Base-by-base conservation (phyloP, 2,329 filamentous ascomycete genomes). In the Fusarium goolgardi region DNA sequence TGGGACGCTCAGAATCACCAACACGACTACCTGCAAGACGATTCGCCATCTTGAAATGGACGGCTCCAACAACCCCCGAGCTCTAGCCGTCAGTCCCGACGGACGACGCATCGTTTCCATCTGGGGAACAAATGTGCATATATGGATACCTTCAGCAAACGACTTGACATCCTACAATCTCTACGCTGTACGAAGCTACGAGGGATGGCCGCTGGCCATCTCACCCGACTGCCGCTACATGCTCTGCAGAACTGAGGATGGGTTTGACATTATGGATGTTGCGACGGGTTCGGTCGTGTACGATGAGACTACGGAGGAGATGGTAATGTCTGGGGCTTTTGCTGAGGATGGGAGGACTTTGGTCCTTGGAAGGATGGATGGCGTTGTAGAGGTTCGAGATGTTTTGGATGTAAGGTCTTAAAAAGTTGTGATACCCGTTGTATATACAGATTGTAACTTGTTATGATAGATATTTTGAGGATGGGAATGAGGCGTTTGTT, bases 201-300 rank as follows among this genome's bases (percentile, higher is more conserved):
- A 82, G 60, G 80, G 80, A 27, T 82, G 79, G 79, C 80, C 81
- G 21, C 67, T 82, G 52, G 75, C 73, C 37, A 73, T 81, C 32
- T 82, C 80, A 6, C 71, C 77, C 3, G 78, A 82, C 61, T 76
- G 76, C 25, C 65, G 75, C 43, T 80, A 76, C 63, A 72, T 82
- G 70, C 74, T 71, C 20, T 80, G 78, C 63, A 74, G 80, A 59
- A 82, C 78, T 1, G 81, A 82, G 53, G 75, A 77, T 5, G 81
- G 80, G 9, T 78, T 82, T 53, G 81, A 82, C 23, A 67, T 82
- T 20, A 79, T 79, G 71, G 78, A 82, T 15, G 67, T 79, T 27
- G 63, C 62, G 12, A 77, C 79, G 2, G 80, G 80, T 0, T 58
- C 55, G 4, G 66, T 81, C 1, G 59, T 78, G 0, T 77, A 75